phyloP scores from a whole-genome alignment of 2,329 filamentous ascomycete species.

The Saccharata proteae region DNA sequence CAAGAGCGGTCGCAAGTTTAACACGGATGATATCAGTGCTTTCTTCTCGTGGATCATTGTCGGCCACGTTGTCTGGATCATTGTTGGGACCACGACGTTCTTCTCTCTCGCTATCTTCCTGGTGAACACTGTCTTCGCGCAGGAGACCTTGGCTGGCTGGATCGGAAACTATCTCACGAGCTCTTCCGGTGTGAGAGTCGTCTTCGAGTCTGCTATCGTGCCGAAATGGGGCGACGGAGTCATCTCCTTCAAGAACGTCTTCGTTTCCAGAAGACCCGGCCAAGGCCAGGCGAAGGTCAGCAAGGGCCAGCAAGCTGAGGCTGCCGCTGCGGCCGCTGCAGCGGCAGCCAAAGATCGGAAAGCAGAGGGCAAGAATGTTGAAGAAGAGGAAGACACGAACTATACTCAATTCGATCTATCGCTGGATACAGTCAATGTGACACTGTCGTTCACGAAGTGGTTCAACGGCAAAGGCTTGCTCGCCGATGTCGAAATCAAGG shows the following conservation, averaged over 20 bases:
- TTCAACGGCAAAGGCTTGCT: slow-evolving; percentile 92
- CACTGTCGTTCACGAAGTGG: slow-evolving; percentile 95
- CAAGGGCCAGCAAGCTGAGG: slow-evolving; percentile 78
- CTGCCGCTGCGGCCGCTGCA: slow-evolving; percentile 74
- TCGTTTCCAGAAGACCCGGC: slow-evolving; percentile 81
- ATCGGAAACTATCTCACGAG: slow-evolving; percentile 91
- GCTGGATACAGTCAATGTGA: slow-evolving; percentile 91
- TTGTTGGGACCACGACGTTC: slow-evolving; percentile 96
- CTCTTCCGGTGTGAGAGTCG: slow-evolving; percentile 82
- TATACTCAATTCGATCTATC: slow-evolving; percentile 97
- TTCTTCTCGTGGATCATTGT: slow-evolving; percentile 92
- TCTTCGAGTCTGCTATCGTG: slow-evolving; percentile 96
- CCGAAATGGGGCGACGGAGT: slow-evolving; percentile 92
- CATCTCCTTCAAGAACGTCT: slow-evolving; percentile 93
- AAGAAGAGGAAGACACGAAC: slow-evolving; percentile 74
- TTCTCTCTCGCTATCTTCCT: slow-evolving; percentile 82
- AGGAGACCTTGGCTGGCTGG: slow-evolving; percentile 90
- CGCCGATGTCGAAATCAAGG: slow-evolving; percentile 86
- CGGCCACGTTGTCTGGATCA: slow-evolving; percentile 86
- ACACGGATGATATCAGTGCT: slow-evolving; percentile 88
- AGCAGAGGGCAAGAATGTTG: slow-evolving; percentile 18
- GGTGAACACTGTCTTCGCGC: slow-evolving; percentile 92
- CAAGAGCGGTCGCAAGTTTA: slow-evolving; percentile 84
- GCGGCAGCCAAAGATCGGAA: slow-evolving; percentile 39
- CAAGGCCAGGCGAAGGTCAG: slow-evolving; percentile 71